Conservation (phyloP, 768 basidiomycete genomes). For the Gautieria morchelliformis region DNA sequence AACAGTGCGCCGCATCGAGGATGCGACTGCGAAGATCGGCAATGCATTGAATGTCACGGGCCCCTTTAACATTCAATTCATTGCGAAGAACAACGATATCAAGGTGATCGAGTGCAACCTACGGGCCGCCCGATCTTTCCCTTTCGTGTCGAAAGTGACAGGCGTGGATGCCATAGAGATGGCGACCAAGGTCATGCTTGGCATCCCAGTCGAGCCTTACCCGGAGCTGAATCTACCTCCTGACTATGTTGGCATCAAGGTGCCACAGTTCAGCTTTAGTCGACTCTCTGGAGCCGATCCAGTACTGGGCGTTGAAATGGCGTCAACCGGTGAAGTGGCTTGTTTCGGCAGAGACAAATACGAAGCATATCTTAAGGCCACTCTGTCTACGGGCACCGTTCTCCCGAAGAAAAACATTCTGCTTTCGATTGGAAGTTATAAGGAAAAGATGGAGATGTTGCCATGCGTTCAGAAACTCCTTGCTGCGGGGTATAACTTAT, state of each 20-base stretch:
- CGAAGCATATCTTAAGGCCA: conserved; percentile 95
- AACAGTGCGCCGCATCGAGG: conserved; percentile 92
- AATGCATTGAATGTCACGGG: conserved; percentile 97
- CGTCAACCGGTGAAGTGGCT: conserved; percentile 97
- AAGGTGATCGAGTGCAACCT: conserved; percentile 99
- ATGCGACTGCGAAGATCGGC: conserved; percentile 95
- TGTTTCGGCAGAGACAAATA: conserved; percentile 98
- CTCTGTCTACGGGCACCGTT: conserved; percentile 92
- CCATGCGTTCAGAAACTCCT: conserved; percentile 94
- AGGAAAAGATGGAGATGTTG: conserved; percentile 94
- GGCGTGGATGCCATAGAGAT: conserved; percentile 97
- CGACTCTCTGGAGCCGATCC: conserved; percentile 95
- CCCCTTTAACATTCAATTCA: conserved; percentile 99
- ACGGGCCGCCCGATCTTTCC: conserved; percentile 94
- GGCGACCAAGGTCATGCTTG: conserved; percentile 98
- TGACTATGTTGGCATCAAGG: conserved; percentile 98
- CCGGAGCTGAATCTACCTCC: conserved; percentile 79
- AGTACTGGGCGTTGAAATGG: conserved; percentile 98
- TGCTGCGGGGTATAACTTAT: conserved; percentile 88
- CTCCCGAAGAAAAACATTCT: conserved; percentile 96
- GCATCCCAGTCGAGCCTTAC: conserved; percentile 79
- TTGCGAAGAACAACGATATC: conserved; percentile 99
- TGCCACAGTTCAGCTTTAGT: conserved; percentile 99
- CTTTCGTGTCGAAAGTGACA: conserved; percentile 98
- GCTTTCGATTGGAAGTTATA: conserved; percentile 92